Conservation (phyloP, 257 asterid genomes). For the Voacanga thouarsii region DNA sequence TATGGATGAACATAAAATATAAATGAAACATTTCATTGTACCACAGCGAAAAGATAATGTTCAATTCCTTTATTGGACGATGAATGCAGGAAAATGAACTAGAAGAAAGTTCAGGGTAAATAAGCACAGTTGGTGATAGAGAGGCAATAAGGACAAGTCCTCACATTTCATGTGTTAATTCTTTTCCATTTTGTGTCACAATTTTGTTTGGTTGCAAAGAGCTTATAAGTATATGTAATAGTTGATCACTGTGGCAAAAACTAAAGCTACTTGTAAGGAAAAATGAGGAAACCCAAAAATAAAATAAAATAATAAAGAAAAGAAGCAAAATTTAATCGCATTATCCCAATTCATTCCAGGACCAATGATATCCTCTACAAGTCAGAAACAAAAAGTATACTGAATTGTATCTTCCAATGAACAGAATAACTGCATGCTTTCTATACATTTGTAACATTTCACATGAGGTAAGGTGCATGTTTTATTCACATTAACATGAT, state of each 20-base stretch:
- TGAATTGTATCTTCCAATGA: not conserved
- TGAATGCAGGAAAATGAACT: too few species aligned
- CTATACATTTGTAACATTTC: not conserved
- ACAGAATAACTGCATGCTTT: not conserved
- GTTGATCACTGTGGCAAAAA: not conserved
- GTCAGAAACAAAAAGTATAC: not conserved
- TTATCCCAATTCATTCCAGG: not conserved
- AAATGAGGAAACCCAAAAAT: not conserved
- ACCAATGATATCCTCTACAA: not conserved
- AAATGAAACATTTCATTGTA: not conserved
- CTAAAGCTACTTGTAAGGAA: not conserved
- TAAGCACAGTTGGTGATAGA: not conserved
- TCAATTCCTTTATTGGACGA: not conserved
- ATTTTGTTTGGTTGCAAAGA: not conserved
- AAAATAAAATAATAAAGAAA: not conserved
- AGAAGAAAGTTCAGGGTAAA: not conserved
- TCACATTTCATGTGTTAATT: not conserved
- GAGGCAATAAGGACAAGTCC: not conserved
- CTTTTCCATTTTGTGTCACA: not conserved
- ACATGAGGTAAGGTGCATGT: not conserved
- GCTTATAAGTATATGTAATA: not conserved
- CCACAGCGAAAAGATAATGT: not conserved
- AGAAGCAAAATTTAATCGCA: too few species aligned
- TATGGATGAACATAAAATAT: not conserved
- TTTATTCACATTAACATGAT: not conserved